Evolutionary conservation across 495 filamentous ascomycete species (phyloP), one percentile per base, ranked within the genome.

Genomic region (Alectoria sarmentosa): DNA sequence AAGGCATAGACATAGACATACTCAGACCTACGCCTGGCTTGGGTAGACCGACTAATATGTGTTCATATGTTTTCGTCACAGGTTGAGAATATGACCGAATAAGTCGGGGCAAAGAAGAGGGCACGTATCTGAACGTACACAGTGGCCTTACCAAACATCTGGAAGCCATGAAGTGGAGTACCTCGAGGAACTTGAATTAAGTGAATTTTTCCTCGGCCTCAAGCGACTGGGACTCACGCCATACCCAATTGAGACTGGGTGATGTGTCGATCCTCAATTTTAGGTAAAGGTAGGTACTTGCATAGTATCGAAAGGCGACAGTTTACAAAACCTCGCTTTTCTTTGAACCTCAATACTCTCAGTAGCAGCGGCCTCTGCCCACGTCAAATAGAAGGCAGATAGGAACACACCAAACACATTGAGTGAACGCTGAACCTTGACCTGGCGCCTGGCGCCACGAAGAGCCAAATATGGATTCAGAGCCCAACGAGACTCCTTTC

Each of bases 1-100:
- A 28, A 96, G 59, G 23, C 80, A 61, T 83, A 96, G 14, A 17
- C 41, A 44, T 44, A 15, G 41, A 73, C 80, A 61, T 83, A 97
- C 94, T 89, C 76, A 95, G 82, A 9, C 88, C 91, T 42, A 98
- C 94, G 28, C 91, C 90, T 3, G 91, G 88, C 71, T 91, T 90
- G 17, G 94, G 94, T 65, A 79, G 83, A 23, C 90, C 89, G 54
- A 90, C 85, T 38, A 90, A 75, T 69, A 98, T 85, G 74, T 88
- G 85, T 72, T 96, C 88, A 77, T 96, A 98, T 63, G 77, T 78
- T 57, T 75, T 73, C 38, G 72, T 65, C 64, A 80, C 72, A 41
- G 83, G 77, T n/a, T 80, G 75, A 13, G 85, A 89, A 72, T 84
- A 90, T 59, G 71, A 76, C 41, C 80, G 76, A 69, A 75, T 76